Conservation (phyloP, 2,329 filamentous ascomycete species). For the Ceratocystis lukuohia region DNA sequence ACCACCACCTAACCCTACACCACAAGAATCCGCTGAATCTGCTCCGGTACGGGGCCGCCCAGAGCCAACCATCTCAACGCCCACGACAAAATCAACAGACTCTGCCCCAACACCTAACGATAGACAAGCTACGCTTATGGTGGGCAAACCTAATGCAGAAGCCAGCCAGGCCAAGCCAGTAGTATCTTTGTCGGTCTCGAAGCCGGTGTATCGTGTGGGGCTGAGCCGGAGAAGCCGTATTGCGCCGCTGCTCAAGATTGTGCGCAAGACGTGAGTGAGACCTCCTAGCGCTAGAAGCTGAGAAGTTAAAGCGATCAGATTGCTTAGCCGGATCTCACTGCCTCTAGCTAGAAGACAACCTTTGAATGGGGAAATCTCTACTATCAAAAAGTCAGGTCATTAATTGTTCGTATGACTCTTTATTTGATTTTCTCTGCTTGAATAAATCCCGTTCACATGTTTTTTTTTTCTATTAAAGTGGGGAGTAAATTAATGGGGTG, state of each 20-base stretch:
- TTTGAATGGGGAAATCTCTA: not conserved
- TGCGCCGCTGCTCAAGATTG: slow-evolving; percentile 37
- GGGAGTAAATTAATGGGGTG: not conserved
- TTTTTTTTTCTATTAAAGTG: not conserved
- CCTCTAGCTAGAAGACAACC: not conserved
- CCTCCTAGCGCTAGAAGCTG: not conserved
- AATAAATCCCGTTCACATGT: not conserved
- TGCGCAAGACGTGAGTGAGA: slow-evolving; percentile 30
- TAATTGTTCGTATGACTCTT: not conserved
- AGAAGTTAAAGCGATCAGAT: not conserved
- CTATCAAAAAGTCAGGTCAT: not conserved
- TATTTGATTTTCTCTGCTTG: not conserved
- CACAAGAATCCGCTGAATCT: not conserved
- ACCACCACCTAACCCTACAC: not conserved
- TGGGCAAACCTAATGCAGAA: slow-evolving; percentile 10
- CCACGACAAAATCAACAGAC: not conserved
- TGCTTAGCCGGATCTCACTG: not conserved
- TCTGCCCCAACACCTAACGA: not conserved
- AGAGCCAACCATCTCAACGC: slow-evolving; percentile 5
- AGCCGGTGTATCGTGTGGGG: slow-evolving; percentile 37
- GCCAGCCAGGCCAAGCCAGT: slow-evolving; percentile 16
- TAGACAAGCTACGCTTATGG: not conserved
- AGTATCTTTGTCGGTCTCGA: not conserved
- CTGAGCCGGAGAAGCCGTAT: slow-evolving; percentile 39
- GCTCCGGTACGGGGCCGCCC: not conserved